Evolutionary conservation across 176 grass and related monocot species (phyloP).

Genomic region (Puccinellia tenuiflora): DNA sequence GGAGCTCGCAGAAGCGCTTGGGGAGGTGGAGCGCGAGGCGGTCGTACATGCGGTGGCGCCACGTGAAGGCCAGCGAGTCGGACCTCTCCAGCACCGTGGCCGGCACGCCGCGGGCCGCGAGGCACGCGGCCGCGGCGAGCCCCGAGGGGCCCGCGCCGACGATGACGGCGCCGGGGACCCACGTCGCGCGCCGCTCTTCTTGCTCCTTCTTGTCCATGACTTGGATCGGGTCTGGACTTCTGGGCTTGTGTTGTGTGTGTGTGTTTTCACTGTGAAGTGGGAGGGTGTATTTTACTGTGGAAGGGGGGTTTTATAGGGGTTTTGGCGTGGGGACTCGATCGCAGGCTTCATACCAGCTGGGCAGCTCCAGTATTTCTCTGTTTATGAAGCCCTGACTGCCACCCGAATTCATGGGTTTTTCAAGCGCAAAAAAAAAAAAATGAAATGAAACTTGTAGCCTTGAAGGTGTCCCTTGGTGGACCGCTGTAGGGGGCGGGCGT

Average conservation of each 20-base stretch:
- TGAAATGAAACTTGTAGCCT: background rate
- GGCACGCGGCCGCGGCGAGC: conserved; percentile 71
- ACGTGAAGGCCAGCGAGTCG: conserved; percentile 77
- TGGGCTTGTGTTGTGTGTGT: background rate
- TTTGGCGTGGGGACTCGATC: background rate
- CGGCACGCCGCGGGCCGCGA: conserved; percentile 64
- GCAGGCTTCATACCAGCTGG: background rate
- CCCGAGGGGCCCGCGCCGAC: conserved; percentile 90
- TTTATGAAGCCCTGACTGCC: background rate
- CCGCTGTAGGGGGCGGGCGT: conserved; percentile 16
- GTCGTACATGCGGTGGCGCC: conserved; percentile 89
- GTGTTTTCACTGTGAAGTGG: conserved; percentile 30
- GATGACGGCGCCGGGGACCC: conserved; percentile 63
- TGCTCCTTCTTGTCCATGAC: conserved; percentile 25
- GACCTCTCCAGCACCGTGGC: conserved; percentile 68
- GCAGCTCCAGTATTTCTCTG: background rate
- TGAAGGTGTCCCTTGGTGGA: background rate
- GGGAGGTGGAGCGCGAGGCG: conserved; percentile 92
- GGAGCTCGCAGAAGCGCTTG: conserved; percentile 91
- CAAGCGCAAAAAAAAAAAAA: conserved; percentile 16
- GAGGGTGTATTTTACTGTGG: background rate
- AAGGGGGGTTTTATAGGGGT: conserved; percentile 51
- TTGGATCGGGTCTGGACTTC: background rate
- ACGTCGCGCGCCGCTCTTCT: conserved; percentile 20
- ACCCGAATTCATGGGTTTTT: conserved; percentile 8